Percentiles rank a stretch among this genome's conserved stretches.
Evolutionary conservation across 2,329 filamentous ascomycete species (phyloP).

Genomic region (Pseudogymnoascus sp.): DNA sequence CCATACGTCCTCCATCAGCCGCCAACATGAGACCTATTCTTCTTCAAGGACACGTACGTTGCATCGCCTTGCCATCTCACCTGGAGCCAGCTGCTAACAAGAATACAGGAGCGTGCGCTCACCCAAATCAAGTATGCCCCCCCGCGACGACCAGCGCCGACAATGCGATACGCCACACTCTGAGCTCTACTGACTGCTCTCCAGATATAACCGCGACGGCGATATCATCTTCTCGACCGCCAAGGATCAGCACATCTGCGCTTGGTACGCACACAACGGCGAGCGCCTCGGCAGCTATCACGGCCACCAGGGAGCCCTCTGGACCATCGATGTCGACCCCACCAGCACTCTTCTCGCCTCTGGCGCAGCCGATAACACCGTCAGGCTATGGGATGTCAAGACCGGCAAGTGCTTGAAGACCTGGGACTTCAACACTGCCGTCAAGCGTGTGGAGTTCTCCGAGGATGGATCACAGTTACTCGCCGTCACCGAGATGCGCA

Average conservation of each 20-base stretch:
- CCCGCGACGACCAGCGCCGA: constrained; percentile 10
- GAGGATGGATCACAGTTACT: constrained; percentile 85
- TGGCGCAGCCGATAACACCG: constrained; percentile 95
- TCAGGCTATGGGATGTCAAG: constrained; percentile 93
- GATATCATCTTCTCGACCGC: constrained; percentile 92
- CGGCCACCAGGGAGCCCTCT: constrained; percentile 95
- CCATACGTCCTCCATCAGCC: constrained; percentile 9
- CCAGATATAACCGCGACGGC: constrained; percentile 83
- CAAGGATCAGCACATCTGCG: constrained; percentile 95
- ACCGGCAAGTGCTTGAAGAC: constrained; percentile 88
- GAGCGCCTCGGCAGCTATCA: constrained; percentile 95
- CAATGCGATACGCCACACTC: constrained; percentile 4
- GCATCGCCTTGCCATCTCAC: background rate
- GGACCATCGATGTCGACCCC: constrained; percentile 95
- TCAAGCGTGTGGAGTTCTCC: constrained; percentile 97
- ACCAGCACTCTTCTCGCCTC: constrained; percentile 86
- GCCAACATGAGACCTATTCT: constrained; percentile 91
- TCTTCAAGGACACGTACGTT: constrained; percentile 76
- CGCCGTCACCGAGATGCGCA: constrained; percentile 96
- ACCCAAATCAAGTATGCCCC: constrained; percentile 74
- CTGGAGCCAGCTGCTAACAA: constrained; percentile 20
- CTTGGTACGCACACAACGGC: constrained; percentile 95
- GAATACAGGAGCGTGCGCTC: constrained; percentile 69
- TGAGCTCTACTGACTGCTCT: constrained; percentile 18
- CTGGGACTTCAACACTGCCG: constrained; percentile 94